phyloP scores from a whole-genome alignment of 2,329 filamentous ascomycete species.

The Fusarium sp. region DNA sequence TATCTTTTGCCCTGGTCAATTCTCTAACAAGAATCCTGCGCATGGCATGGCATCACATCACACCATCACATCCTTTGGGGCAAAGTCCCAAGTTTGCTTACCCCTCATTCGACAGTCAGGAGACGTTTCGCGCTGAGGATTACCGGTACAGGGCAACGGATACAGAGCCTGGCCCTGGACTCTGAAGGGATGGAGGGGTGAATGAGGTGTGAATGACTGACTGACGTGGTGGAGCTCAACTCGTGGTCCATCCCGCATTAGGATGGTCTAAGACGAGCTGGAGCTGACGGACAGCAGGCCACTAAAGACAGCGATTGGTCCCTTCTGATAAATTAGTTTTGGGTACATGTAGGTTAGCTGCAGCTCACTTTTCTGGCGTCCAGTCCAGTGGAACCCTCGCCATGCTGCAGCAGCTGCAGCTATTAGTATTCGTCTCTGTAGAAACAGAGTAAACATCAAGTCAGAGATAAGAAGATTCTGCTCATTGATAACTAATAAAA shows the following conservation, averaged over 20 bases:
- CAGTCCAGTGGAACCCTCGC: constrained; percentile 24
- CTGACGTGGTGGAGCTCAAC: constrained; percentile 42
- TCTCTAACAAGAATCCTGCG: constrained; percentile 47
- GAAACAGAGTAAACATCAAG: constrained; percentile 33
- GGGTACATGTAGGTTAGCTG: constrained; percentile 37
- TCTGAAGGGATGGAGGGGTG: constrained; percentile 39
- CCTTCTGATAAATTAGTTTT: constrained; percentile 42
- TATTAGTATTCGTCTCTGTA: constrained; percentile 36
- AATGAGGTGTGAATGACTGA: constrained; percentile 27
- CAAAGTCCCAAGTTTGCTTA: constrained; percentile 40
- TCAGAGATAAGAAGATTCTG: constrained; percentile 11
- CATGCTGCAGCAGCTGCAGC: constrained; percentile 19
- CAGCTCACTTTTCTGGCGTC: constrained; percentile 27
- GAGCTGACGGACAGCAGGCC: constrained; percentile 42
- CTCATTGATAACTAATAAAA: background rate
- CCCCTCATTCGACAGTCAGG: constrained; percentile 46
- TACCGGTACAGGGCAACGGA: constrained; percentile 2
- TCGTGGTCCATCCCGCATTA: constrained; percentile 43
- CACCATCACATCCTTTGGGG: constrained; percentile 33
- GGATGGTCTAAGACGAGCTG: constrained; percentile 35
- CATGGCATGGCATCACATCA: constrained; percentile 38
- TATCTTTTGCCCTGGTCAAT: constrained; percentile 31
- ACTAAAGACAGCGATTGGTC: constrained; percentile 41
- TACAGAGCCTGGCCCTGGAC: constrained; percentile 28
- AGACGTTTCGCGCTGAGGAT: constrained; percentile 35